Conservation (phyloP, 768 basidiomycete species). For the Suillus bovinus region DNA sequence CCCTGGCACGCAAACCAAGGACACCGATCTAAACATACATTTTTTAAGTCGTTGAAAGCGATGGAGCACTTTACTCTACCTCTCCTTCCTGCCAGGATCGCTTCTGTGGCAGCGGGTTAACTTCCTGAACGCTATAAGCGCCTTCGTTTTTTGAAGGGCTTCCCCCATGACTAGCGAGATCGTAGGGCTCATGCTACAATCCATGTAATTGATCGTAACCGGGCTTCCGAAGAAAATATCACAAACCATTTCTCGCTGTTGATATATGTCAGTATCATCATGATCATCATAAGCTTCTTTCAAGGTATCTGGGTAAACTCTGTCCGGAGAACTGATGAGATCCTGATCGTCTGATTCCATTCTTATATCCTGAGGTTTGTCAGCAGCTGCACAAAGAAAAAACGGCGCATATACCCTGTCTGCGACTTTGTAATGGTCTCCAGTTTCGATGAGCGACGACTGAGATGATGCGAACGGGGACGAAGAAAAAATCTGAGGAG, state of each 20-base stretch:
- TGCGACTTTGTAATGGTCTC: constrained; percentile 8
- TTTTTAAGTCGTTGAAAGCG: background rate
- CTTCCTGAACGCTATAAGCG: background rate
- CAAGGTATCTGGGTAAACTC: background rate
- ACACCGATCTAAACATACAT: background rate
- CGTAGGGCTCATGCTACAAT: background rate
- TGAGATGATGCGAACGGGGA: constrained; percentile 40
- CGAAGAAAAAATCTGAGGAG: constrained; percentile 42
- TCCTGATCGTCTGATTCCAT: background rate
- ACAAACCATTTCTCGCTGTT: background rate
- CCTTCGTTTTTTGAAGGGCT: background rate
- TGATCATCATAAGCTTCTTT: background rate
- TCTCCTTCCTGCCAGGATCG: background rate
- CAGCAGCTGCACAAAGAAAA: background rate
- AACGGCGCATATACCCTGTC: constrained; percentile 18
- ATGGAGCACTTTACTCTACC: background rate
- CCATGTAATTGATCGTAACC: background rate
- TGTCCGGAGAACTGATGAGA: background rate
- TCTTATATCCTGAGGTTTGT: background rate
- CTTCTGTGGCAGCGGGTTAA: background rate
- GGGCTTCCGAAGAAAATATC: background rate
- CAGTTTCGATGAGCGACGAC: constrained; percentile 21
- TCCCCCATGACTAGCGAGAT: background rate
- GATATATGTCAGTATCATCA: background rate
- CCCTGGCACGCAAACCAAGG: background rate